Conservation (phyloP, 2,329 filamentous ascomycete genomes). For the Xylaria sp. region DNA sequence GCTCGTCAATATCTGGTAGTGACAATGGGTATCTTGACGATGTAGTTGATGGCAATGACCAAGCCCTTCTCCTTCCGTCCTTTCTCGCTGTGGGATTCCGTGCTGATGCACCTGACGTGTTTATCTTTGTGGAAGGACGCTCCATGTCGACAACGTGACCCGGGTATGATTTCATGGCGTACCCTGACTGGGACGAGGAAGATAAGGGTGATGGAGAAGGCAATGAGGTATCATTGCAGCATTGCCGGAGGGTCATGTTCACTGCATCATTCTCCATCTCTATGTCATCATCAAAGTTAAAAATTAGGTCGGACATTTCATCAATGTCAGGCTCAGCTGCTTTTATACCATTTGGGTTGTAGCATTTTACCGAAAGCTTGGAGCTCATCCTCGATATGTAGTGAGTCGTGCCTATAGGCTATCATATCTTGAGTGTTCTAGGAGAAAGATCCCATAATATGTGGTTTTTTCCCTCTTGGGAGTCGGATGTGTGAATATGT, state of each 20-base stretch:
- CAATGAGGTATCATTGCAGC: not conserved
- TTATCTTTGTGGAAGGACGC: not conserved
- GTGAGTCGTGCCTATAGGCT: not conserved
- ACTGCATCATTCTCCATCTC: not conserved
- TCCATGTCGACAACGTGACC: not conserved
- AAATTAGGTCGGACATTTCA: slow-evolving; percentile 9
- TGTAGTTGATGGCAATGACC: not conserved
- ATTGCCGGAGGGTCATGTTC: not conserved
- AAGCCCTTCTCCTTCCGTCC: not conserved
- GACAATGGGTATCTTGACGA: not conserved
- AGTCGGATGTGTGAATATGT: not conserved
- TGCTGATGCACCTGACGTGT: not conserved
- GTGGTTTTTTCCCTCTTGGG: not conserved
- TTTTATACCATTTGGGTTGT: not conserved
- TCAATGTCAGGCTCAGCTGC: not conserved
- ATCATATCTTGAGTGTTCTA: not conserved
- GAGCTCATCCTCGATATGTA: not conserved
- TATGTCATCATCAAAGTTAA: slow-evolving; percentile 11
- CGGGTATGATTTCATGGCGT: slow-evolving; percentile 6
- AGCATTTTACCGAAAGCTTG: not conserved
- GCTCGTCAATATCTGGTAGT: not conserved
- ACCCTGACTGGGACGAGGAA: slow-evolving; percentile 1
- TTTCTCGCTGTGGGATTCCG: not conserved
- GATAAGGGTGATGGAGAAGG: not conserved
- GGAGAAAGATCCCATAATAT: not conserved